Conservation (phyloP, 441 rosid species). For the Pelargonium fulgidum region DNA sequence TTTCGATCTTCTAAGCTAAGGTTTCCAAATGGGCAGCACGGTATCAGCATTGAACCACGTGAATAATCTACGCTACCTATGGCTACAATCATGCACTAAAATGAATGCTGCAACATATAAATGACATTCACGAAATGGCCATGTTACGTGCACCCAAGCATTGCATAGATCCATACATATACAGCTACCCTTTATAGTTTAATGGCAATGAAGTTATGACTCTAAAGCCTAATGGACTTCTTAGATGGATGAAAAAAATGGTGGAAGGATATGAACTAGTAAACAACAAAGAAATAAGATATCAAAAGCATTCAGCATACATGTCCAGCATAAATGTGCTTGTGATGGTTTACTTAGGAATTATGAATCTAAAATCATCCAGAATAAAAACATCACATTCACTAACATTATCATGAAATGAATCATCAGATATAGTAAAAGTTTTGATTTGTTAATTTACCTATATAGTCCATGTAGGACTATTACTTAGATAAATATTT, state of each 20-base stretch:
- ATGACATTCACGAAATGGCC: not conserved
- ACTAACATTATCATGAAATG: not conserved
- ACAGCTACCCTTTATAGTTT: no score
- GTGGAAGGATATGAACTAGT: not conserved
- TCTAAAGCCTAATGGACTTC: not conserved
- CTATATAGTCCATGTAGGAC: not conserved
- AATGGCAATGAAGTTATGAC: not conserved
- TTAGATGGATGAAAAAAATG: not conserved
- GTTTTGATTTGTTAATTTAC: not conserved
- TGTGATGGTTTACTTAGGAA: not conserved
- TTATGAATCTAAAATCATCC: not conserved
- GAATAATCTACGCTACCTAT: not conserved
- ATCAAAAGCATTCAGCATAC: not conserved
- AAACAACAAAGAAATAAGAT: not conserved
- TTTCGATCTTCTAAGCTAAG: not conserved
- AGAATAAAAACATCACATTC: not conserved
- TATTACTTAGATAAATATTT: no score
- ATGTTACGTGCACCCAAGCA: slow-evolving; percentile 1
- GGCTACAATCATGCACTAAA: no score
- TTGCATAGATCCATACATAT: not conserved
- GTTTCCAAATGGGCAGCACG: not conserved
- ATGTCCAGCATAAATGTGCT: not conserved
- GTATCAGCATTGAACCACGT: not conserved
- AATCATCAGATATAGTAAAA: no score
- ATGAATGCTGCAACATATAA: not conserved